These are phyloP conservation scores for Globisporangium camurandrum DNA, from an alignment of 352 stramenopile species.

Conservation along the genomic window DNA sequence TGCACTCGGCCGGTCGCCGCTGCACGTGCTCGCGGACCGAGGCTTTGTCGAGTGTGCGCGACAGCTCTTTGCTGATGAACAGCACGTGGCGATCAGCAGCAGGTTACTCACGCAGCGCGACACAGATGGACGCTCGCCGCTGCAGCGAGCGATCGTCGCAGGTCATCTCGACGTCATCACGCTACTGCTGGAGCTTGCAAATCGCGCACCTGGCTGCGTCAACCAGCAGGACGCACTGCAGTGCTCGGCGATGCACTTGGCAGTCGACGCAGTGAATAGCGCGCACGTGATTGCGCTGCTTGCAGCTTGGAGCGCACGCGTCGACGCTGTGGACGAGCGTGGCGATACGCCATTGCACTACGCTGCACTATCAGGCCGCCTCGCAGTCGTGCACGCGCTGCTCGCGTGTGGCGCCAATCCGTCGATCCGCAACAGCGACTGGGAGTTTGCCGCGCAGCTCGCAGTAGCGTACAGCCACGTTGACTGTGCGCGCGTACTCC, in stretches of 20 bases:
- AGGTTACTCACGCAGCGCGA: conserved; percentile 20
- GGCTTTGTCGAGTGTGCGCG: conserved; percentile 48
- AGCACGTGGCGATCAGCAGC: conserved; percentile 4
- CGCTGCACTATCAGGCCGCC: conserved; percentile 42
- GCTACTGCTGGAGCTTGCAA: conserved; percentile 20
- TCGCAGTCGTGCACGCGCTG: conserved; percentile 25
- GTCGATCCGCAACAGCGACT: conserved; percentile 45
- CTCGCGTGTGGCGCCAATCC: conserved; percentile 39
- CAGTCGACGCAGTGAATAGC: conserved; percentile 18
- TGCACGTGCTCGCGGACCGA: conserved; percentile 36
- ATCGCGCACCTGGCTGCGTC: conserved; percentile 7
- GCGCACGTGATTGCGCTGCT: conserved; percentile 18
- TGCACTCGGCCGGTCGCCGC: conserved; percentile 19
- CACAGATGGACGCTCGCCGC: conserved; percentile 18
- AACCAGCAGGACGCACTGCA: conserved; percentile 25
- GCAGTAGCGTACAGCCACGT: conserved; percentile 33
- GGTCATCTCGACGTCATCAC: conserved; percentile 25
- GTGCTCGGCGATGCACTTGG: conserved; percentile 31
- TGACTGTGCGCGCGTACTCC: conserved; percentile 37
- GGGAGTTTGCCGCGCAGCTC: conserved; percentile 42
- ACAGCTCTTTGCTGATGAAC: conserved; percentile 22
- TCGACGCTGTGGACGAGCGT: conserved; percentile 47
- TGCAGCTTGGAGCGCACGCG: conserved; percentile 21
- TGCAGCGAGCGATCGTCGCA: conserved; percentile 33
- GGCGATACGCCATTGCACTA: conserved; percentile 68